Conservation (phyloP, 1,284 basidiomycete species). For the Malassezia pachydermatis region DNA sequence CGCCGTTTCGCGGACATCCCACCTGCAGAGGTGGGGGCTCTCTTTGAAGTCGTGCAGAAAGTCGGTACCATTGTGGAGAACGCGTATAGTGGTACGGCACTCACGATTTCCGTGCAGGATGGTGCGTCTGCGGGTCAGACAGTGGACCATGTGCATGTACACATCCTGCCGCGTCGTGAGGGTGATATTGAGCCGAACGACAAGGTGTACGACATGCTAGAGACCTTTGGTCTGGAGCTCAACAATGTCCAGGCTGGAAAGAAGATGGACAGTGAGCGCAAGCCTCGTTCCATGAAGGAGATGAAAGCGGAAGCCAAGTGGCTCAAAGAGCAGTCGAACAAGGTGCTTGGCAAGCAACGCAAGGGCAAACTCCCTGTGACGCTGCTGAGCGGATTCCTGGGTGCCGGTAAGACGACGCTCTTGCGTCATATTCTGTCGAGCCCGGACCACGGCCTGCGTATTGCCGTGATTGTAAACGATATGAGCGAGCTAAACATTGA, state of each 20-base stretch:
- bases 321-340: slow-evolving; percentile 14
- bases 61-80: slow-evolving; percentile 29
- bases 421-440: slow-evolving; percentile 51
- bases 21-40: slow-evolving; percentile 18
- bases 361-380: slow-evolving; percentile 50
- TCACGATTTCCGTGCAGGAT: slow-evolving; percentile 43
- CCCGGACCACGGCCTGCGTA: slow-evolving; percentile 49
- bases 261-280: slow-evolving; percentile 27
- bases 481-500: slow-evolving; percentile 51
- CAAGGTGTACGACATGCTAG: slow-evolving; percentile 28
- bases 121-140: slow-evolving; percentile 36
- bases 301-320: slow-evolving; percentile 34
- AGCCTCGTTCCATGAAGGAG: slow-evolving; percentile 26
- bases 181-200: slow-evolving; percentile 43
- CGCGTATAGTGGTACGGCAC: slow-evolving; percentile 28
- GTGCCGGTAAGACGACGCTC: slow-evolving; percentile 52
- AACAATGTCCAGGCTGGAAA: slow-evolving; percentile 14
- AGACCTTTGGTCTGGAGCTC: slow-evolving; percentile 27
- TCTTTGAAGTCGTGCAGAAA: slow-evolving; percentile 37
- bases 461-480: slow-evolving; percentile 52
- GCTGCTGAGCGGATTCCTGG: slow-evolving; percentile 51
- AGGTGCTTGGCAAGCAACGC: slow-evolving; percentile 6
- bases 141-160: slow-evolving; percentile 43
- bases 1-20: slow-evolving; percentile 29
- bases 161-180: slow-evolving; percentile 38